Evolutionary conservation across 768 basidiomycete genomes (phyloP), one percentile per base, ranked within the genome.

Genomic region (Auricularia auricula-judae): DNA sequence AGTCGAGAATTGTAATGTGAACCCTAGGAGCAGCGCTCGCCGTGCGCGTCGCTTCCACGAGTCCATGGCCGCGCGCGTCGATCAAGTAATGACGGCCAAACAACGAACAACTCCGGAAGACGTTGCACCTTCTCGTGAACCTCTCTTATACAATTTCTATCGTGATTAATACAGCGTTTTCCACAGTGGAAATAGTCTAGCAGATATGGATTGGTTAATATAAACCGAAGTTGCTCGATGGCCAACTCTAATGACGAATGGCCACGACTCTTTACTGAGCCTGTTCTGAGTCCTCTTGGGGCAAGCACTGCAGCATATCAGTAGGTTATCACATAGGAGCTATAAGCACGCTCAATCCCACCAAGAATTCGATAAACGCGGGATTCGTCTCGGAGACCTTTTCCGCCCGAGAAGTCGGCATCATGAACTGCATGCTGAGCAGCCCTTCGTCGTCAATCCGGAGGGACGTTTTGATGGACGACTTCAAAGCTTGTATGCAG

Each of bases 301-400:
- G 47, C 21, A 51, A 21, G 18, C 47, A 51, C 47, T 51, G 47
- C 16, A 18, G 18, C 4, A 21, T 18, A 16, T 18, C 11, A 21
- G 47, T 18, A 51, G 47, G 5, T 16, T 18, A 16, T 5, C 47
- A 8, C 11, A 5, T 5, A 8, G 16, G 18, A 18, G 16, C 4
- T 51, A 21, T 21, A 51, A 29, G 29, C 29, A 29, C 29, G 29
- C 29, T 29, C 16, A 34, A 16, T 79, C 88, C 72, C 69, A 95
- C 94, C 75, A 88, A 81, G 72, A 94, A 95, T 70, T 96, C 93
- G 62, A 96, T 86, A 69, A 93, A 94, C 0, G 86, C 90, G 63
- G 85, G 79, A 61, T 80, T 76, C 23, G 39, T 42, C 39, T 42
- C 39, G 39, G 39, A 42, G 39, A 42, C 39, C 39, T 42, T 42